Evolutionary conservation across 768 basidiomycete genomes (phyloP), one percentile per base, ranked within the genome.

Genomic region (Grammothele lineata): DNA sequence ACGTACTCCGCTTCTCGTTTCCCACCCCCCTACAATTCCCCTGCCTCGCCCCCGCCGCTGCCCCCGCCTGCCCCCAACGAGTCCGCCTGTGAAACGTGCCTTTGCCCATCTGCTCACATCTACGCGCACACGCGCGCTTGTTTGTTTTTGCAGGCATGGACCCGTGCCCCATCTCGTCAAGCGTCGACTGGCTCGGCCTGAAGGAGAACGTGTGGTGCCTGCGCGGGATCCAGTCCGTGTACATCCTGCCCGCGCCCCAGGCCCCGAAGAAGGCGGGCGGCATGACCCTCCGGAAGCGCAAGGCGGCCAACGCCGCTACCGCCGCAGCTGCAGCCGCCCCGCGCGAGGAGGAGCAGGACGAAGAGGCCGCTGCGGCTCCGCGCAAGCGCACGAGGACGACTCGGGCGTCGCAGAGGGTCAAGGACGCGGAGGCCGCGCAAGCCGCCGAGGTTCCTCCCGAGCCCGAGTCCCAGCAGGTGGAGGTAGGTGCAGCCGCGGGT

Each of bases 1-100:
- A 60, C 57, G 81, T 75, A 17, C 41, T 36, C 27, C 10, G 12
- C 27, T 17, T 5, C 32, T 12, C 22, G 18, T 8, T 26, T 3
- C 39, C 14, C 47, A 19, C 38, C 5, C 19, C 25, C 37, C 44
- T 10, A 38, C 10, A 21, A 18, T 11, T 24, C 17, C 27, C 22
- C 5, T 24, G 10, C 36, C 10, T 11, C n/a, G 15, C 19, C 17
- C 37, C 3, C 24, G 4, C 11, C 17, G 15, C 14, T 17, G 7
- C 17, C n/a, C n/a, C n/a, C n/a, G n/a, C n/a, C n/a, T n/a, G n/a
- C n/a, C n/a, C n/a, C n/a, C n/a, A n/a, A n/a, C n/a, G n/a, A n/a
- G n/a, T n/a, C n/a, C n/a, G n/a, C n/a, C n/a, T n/a, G n/a, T n/a
- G n/a, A n/a, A n/a, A n/a, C n/a, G n/a, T n/a, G n/a, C n/a, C n/a